These are phyloP conservation scores for Microbotryomycetes sp. DNA, from an alignment of 1,284 basidiomycete species.

Conservation along the genomic window DNA sequence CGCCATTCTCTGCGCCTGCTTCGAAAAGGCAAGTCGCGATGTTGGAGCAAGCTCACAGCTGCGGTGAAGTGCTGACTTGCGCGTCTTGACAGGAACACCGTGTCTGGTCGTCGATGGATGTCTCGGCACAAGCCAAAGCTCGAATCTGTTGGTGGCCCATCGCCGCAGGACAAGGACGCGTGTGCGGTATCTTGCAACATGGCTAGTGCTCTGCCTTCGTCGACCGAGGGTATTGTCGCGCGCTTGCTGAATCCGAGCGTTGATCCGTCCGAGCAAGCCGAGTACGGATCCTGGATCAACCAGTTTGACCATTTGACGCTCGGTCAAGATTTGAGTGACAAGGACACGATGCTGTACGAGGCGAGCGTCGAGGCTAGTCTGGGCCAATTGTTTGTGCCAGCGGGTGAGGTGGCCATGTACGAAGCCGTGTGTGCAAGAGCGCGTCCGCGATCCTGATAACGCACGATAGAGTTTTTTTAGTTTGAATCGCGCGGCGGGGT, in stretches of 20 bases:
- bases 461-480: background rate
- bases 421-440: background rate
- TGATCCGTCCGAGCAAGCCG: conserved; percentile 56
- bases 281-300: conserved; percentile 64
- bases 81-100: no score
- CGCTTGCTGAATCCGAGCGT: conserved; percentile 60
- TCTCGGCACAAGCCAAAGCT: no score
- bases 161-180: no score
- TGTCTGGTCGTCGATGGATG: no score
- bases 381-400: background rate
- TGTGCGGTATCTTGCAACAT: no score
- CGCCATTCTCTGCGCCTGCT: background rate
- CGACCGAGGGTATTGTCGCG: conserved; percentile 57
- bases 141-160: no score
- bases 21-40: no score
- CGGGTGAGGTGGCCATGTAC: background rate
- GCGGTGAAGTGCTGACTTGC: no score
- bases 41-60: no score
- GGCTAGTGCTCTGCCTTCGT: conserved; percentile 32
- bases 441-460: no score
- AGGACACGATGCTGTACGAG: conserved; percentile 35
- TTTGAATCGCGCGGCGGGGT: background rate
- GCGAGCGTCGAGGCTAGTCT: background rate
- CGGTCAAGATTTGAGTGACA: conserved; percentile 38
- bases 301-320: conserved; percentile 13